Evolutionary conservation across 768 basidiomycete species (phyloP).

Genomic region (Chlorophyllum brunneum): DNA sequence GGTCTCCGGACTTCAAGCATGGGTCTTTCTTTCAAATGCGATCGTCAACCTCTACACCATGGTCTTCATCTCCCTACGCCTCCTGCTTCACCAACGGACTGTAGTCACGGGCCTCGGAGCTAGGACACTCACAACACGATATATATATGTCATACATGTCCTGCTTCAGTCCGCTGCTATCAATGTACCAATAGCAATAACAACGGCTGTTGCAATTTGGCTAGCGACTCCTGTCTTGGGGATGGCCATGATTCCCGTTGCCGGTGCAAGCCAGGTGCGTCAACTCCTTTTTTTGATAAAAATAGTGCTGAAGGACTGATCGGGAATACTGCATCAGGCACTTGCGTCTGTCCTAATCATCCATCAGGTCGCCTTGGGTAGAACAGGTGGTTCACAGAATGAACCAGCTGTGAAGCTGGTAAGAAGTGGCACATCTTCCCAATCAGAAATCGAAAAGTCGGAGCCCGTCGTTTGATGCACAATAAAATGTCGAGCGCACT

Average conservation of each 20-base stretch:
- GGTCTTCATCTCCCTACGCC: not conserved
- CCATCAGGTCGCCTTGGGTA: not conserved
- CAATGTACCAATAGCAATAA: not conserved
- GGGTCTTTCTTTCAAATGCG: not conserved
- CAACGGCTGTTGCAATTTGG: not conserved
- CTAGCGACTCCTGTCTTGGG: not conserved
- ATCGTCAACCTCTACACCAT: not conserved
- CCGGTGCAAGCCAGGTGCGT: not conserved
- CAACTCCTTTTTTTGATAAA: not conserved
- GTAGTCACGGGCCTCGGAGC: not conserved
- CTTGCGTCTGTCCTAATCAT: not conserved
- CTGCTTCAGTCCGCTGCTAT: not conserved
- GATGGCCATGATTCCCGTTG: not conserved
- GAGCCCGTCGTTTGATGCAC: no score
- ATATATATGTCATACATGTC: not conserved
- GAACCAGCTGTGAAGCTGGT: no score
- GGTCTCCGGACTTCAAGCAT: not conserved
- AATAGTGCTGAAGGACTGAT: no score
- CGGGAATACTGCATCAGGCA: not conserved
- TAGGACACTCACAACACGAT: no score
- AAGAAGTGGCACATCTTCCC: no score
- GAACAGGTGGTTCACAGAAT: no score
- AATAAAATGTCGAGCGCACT: no score
- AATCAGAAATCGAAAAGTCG: no score
- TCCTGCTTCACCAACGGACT: not conserved